Evolutionary conservation across 441 rosid genomes (phyloP), one percentile per base, ranked within the genome.

Genomic region (Dalechampia spathulata): DNA sequence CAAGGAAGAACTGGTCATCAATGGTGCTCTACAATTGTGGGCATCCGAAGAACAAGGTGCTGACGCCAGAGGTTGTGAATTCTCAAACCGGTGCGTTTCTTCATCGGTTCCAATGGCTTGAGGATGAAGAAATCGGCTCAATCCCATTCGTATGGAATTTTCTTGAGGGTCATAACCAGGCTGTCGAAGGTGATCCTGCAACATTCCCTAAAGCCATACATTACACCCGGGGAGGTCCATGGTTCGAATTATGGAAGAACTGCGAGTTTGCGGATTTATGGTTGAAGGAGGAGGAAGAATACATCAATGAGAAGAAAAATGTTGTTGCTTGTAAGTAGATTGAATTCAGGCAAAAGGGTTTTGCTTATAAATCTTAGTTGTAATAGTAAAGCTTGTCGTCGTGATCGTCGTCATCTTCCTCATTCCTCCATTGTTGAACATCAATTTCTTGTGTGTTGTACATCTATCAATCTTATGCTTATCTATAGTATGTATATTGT

Each of bases 1-100:
- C 96, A 0, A 80, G 99, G 73, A 92, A 92, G 85, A 92, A 92
- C 44, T 92, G 99, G 99, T 92, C 99, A 4, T 92, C 99, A 0
- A 92, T 92, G 99, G 99, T 92, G 48, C 65, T 92, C 57, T 92
- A 92, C 71, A 92, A 92, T 10, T 92, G 99, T 60, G 83, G 87
- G 4, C 99, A 92, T 52, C 96, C 88, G 0, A 92, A 92, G 70
- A 92, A 89, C 85, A 86, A 74, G 79, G 70, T 63, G 0, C 52
- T 92, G 66, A 81, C 67, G 2, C 88, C 90, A 1, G 84, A 81
- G 49, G 62, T 52, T 40, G 96, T 88, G 11, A 88, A 77, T 6
- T 61, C 73, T 0, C 81, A 83, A 59, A 71, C 83, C 0, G 96
- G 96, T 52, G 91, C 96, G 7, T 88, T 75, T 52, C 85, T 88